phyloP scores from a whole-genome alignment of 108 stramenopile genomes.

The Mediolabrus comicus region DNA sequence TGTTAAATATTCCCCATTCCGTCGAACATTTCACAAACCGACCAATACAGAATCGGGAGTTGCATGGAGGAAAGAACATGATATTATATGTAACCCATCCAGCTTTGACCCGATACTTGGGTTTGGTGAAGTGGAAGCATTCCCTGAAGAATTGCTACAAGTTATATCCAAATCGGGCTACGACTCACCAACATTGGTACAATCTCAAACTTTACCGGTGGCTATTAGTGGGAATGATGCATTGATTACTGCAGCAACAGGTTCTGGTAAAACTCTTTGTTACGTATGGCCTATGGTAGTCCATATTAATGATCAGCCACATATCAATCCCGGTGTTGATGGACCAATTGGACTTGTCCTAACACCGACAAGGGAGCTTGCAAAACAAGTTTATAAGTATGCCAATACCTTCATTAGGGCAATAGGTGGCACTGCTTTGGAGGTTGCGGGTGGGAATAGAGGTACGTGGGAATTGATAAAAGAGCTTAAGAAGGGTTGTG shows the following conservation, averaged over 20 bases:
- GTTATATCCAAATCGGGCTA: slow-evolving; percentile 43
- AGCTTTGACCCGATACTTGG: slow-evolving; percentile 63
- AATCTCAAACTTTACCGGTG: slow-evolving; percentile 77
- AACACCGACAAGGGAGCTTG: slow-evolving; percentile 96
- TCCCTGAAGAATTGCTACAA: slow-evolving; percentile 47
- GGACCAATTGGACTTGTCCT: slow-evolving; percentile 71
- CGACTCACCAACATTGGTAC: slow-evolving; percentile 90
- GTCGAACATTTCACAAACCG: slow-evolving; percentile 24
- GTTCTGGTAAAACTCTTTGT: slow-evolving; percentile 92
- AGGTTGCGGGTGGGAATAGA: slow-evolving; percentile 65
- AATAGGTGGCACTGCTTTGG: slow-evolving; percentile 50
- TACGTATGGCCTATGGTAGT: slow-evolving; percentile 88
- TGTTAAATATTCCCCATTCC: slow-evolving; percentile 32
- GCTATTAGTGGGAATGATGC: slow-evolving; percentile 67
- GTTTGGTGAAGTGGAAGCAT: slow-evolving; percentile 42
- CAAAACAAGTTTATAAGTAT: slow-evolving; percentile 81
- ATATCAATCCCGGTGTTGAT: slow-evolving; percentile 19
- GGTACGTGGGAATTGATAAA: slow-evolving; percentile 74
- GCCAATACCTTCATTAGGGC: slow-evolving; percentile 50
- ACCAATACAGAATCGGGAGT: slow-evolving; percentile 5
- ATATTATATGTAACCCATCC: slow-evolving; percentile 44
- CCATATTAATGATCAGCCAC: slow-evolving; percentile 65
- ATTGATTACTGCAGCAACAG: slow-evolving; percentile 78
- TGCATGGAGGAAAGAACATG: slow-evolving; percentile 58
- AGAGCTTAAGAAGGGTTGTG: slow-evolving; percentile 54